Conservation (phyloP, 2,329 filamentous ascomycete genomes). For the Periconia sp. region DNA sequence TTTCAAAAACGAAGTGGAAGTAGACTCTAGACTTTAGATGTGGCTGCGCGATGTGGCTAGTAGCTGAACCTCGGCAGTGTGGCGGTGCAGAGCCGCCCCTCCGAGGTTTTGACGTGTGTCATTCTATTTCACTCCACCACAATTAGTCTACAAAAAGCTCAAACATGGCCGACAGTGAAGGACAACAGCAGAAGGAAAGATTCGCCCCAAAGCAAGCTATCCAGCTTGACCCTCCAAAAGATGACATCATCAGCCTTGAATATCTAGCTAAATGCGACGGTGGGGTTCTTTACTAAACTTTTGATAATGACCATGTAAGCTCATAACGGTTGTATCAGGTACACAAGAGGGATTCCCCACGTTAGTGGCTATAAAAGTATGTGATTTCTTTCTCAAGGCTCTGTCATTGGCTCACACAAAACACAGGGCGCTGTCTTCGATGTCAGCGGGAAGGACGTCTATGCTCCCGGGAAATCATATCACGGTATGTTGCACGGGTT, state of each 20-base stretch:
- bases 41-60: slow-evolving; percentile 7
- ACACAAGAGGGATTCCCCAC: slow-evolving; percentile 62
- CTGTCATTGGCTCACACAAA: slow-evolving; percentile 5
- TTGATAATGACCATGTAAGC: background rate
- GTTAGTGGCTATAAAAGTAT: slow-evolving; percentile 61
- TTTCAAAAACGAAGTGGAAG: background rate
- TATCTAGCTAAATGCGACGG: slow-evolving; percentile 82
- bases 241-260: slow-evolving; percentile 80
- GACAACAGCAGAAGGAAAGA: slow-evolving; percentile 49
- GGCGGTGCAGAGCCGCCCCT: slow-evolving; percentile 19
- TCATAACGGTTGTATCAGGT: slow-evolving; percentile 50
- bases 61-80: background rate
- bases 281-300: slow-evolving; percentile 48
- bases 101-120: slow-evolving; percentile 3
- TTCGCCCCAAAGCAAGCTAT: slow-evolving; percentile 81
- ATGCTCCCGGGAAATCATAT: slow-evolving; percentile 80
- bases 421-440: slow-evolving; percentile 87
- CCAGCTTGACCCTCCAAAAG: slow-evolving; percentile 78
- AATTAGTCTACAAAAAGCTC: background rate
- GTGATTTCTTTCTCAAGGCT: background rate
- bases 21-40: background rate
- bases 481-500: slow-evolving; percentile 63
- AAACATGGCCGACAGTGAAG: slow-evolving; percentile 36
- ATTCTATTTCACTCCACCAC: background rate
- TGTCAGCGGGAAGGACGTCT: slow-evolving; percentile 85